phyloP scores from a whole-genome alignment of 208 protist species.

The Wallacemonas sp. region DNA sequence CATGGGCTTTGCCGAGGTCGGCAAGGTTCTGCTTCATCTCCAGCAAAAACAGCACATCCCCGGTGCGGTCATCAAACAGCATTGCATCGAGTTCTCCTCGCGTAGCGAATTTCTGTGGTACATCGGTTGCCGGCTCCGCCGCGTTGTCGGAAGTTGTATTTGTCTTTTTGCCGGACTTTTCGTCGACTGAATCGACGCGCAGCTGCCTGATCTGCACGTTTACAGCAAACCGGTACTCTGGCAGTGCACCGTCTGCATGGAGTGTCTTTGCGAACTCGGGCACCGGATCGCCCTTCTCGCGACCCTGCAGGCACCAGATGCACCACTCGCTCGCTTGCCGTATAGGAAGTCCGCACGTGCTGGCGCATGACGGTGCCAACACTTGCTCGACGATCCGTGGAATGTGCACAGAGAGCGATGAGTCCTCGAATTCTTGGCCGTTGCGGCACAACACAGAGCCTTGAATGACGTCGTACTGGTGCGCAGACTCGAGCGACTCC shows the following conservation, averaged over 20 bases:
- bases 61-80: conserved; percentile 14
- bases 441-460: conserved; percentile 9
- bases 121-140: too few species aligned
- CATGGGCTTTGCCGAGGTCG: conserved; percentile 21
- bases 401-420: neutral
- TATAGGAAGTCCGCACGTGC: conserved; percentile 5
- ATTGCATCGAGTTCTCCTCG: conserved; percentile 26
- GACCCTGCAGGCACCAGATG: conserved; percentile 17
- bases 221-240: conserved; percentile 13
- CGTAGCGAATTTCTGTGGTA: neutral
- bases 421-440: conserved; percentile 21
- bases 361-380: conserved; percentile 20
- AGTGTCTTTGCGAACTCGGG: neutral
- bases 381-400: conserved; percentile 7
- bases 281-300: neutral
- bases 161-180: too few species aligned
- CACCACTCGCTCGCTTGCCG: conserved; percentile 19
- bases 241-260: neutral
- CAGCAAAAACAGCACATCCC: conserved; percentile 23
- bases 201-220: conserved; percentile 9
- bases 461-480: conserved; percentile 23
- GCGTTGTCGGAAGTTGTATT: too few species aligned
- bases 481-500: conserved; percentile 3
- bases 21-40: conserved; percentile 31
- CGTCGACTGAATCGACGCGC: too few species aligned